Evolutionary conservation across 768 basidiomycete species (phyloP).

Genomic region (Boletus edulis): DNA sequence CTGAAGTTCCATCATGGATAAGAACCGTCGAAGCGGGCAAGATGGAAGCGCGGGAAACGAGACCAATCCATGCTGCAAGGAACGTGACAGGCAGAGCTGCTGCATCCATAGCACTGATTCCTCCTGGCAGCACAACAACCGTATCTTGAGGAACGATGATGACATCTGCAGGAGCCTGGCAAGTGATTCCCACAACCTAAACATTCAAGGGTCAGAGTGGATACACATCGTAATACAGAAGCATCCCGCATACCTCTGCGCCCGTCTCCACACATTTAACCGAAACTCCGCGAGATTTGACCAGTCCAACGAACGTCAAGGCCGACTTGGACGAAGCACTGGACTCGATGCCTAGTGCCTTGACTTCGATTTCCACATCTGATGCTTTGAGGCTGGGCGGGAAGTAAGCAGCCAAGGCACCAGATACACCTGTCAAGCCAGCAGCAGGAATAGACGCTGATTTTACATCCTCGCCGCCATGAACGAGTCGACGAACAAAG

Average conservation of each 20-base stretch:
- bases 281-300: conserved; percentile 17
- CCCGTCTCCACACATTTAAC: conserved; percentile 7
- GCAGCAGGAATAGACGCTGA: conserved; percentile 8
- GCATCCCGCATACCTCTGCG: not conserved
- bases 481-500: conserved; percentile 28
- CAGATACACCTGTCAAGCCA: conserved; percentile 9
- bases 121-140: conserved; percentile 12
- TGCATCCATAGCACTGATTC: conserved; percentile 15
- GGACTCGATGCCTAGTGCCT: conserved; percentile 11
- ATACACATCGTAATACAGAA: not conserved
- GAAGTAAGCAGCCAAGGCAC: conserved; percentile 19
- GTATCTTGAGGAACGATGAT: conserved; percentile 15
- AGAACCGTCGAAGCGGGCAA: conserved; percentile 23
- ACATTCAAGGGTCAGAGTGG: not conserved
- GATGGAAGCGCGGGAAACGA: conserved; percentile 18
- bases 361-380: conserved; percentile 20
- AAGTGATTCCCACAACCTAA: conserved; percentile 20
- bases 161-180: conserved; percentile 14
- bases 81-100: conserved; percentile 21
- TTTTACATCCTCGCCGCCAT: conserved; percentile 25
- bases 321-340: conserved; percentile 10
- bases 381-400: conserved; percentile 14
- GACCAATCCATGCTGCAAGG: conserved; percentile 29
- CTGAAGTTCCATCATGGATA: conserved; percentile 26
- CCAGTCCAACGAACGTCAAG: conserved; percentile 14